Conservation (phyloP, 192 early-diverging fungal species). For the Umbelopsis isabellina region DNA sequence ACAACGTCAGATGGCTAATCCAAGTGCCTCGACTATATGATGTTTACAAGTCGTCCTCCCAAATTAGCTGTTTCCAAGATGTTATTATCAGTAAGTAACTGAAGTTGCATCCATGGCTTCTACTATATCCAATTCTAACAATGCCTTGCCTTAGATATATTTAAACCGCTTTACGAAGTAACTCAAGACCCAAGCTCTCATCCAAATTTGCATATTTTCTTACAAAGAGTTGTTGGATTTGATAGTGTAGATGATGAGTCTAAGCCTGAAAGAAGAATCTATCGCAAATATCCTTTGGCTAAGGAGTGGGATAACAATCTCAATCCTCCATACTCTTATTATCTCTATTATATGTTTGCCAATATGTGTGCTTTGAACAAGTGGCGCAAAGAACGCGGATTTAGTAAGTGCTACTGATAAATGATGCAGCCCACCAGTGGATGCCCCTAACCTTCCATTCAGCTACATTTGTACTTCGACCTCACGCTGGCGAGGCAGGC, state of each 20-base stretch:
- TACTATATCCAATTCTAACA: not conserved
- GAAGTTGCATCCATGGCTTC: not conserved
- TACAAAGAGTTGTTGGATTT: constrained; percentile 91
- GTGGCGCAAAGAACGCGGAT: constrained; percentile 66
- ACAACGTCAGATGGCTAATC: constrained; percentile 89
- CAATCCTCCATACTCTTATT: constrained; percentile 93
- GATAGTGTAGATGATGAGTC: constrained; percentile 92
- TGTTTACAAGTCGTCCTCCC: constrained; percentile 70
- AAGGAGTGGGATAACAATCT: constrained; percentile 51
- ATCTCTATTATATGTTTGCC: constrained; percentile 86
- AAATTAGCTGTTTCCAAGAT: constrained; percentile 72
- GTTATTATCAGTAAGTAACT: constrained; percentile 60
- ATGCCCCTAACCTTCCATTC: not conserved
- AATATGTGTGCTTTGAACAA: constrained; percentile 81
- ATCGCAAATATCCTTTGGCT: constrained; percentile 76
- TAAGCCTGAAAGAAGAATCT: constrained; percentile 80
- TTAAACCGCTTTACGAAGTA: constrained; percentile 86
- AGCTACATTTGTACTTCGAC: constrained; percentile 88
- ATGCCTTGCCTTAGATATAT: constrained; percentile 58
- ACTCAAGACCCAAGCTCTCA: constrained; percentile 77
- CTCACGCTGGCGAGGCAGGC: constrained; percentile 91
- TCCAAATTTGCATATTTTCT: constrained; percentile 86
- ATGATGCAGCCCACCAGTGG: not conserved
- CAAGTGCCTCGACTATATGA: constrained; percentile 89
- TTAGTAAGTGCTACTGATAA: constrained; percentile 55